A percentile compares a stretch with the other conserved stretches of the same genome.
Evolutionary conservation across 2,329 filamentous ascomycete species (phyloP).

Genomic region (Talaromyces sp.): DNA sequence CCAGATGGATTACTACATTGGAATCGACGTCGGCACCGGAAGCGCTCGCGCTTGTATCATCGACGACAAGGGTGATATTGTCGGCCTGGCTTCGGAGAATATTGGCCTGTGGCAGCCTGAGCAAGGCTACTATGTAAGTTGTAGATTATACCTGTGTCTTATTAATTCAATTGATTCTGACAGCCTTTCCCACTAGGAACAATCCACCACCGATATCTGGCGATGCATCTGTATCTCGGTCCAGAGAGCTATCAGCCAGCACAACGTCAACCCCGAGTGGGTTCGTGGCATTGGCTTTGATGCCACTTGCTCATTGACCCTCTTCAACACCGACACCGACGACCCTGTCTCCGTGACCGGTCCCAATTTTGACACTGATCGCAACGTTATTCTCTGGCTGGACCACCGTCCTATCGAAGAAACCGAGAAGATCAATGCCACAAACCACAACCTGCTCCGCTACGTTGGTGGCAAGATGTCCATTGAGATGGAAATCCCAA

Average conservation of each 20-base stretch:
- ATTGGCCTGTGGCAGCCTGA: conserved; percentile 78
- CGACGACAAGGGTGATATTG: conserved; percentile 83
- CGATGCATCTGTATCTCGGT: conserved; percentile 87
- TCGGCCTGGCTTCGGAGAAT: conserved; percentile 64
- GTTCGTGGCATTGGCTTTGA: conserved; percentile 95
- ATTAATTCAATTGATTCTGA: background rate
- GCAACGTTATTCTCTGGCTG: conserved; percentile 95
- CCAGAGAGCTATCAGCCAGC: conserved; percentile 73
- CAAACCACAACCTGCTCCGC: conserved; percentile 83
- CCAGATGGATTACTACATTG: conserved; percentile 64
- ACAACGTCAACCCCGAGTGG: conserved; percentile 67
- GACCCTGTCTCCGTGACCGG: conserved; percentile 88
- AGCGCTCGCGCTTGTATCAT: conserved; percentile 95
- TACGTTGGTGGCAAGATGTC: conserved; percentile 99
- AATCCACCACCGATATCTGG: conserved; percentile 98
- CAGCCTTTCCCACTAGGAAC: conserved; percentile 60
- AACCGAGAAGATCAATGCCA: conserved; percentile 89
- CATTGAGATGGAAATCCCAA: conserved; percentile 99
- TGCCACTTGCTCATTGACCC: conserved; percentile 93
- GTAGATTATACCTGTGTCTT: conserved; percentile 34
- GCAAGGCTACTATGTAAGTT: conserved; percentile 67
- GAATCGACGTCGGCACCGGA: conserved; percentile 94
- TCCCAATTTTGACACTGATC: conserved; percentile 80
- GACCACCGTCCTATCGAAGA: conserved; percentile 90
- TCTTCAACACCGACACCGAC: conserved; percentile 84